Percentiles rank a stretch among this genome's conserved stretches.
phyloP scores from a whole-genome alignment of 2,329 filamentous ascomycete genomes.

The Gnomoniopsis sp. region DNA sequence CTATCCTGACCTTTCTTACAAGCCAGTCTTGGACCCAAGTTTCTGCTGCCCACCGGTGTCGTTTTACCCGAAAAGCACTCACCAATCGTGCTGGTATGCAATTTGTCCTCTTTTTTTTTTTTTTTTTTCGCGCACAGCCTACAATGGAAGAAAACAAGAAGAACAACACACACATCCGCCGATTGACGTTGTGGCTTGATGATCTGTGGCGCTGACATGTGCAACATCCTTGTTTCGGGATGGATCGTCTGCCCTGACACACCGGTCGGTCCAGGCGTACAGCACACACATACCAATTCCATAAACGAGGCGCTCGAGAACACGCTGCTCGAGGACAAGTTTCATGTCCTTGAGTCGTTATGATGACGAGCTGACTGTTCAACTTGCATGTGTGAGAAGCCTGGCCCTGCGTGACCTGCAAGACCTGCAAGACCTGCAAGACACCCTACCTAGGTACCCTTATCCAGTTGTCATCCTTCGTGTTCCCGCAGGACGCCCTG shows the following conservation, averaged over 20 bases:
- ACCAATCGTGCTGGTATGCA: neutral
- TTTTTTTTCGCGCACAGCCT: too few species aligned
- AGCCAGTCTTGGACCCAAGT: too few species aligned
- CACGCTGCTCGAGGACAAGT: neutral
- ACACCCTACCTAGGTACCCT: too few species aligned
- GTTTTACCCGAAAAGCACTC: too few species aligned
- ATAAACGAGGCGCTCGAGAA: neutral
- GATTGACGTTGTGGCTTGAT: constrained; percentile 14
- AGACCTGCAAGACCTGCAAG: too few species aligned
- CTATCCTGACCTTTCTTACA: neutral
- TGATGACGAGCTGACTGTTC: neutral
- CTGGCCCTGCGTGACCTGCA: too few species aligned
- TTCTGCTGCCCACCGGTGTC: too few species aligned
- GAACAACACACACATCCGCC: too few species aligned
- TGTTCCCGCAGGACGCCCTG: neutral
- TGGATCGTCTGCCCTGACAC: neutral
- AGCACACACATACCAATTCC: too few species aligned
- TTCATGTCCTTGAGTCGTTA: too few species aligned
- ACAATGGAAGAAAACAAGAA: neutral
- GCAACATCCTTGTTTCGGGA: neutral
- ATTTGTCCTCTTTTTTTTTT: neutral
- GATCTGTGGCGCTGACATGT: neutral
- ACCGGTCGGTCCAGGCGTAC: neutral
- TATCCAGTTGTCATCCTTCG: too few species aligned
- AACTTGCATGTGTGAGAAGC: neutral